These are phyloP conservation scores for Tulasnella sp. DNA, from an alignment of 768 basidiomycete species.

Conservation along the genomic window DNA sequence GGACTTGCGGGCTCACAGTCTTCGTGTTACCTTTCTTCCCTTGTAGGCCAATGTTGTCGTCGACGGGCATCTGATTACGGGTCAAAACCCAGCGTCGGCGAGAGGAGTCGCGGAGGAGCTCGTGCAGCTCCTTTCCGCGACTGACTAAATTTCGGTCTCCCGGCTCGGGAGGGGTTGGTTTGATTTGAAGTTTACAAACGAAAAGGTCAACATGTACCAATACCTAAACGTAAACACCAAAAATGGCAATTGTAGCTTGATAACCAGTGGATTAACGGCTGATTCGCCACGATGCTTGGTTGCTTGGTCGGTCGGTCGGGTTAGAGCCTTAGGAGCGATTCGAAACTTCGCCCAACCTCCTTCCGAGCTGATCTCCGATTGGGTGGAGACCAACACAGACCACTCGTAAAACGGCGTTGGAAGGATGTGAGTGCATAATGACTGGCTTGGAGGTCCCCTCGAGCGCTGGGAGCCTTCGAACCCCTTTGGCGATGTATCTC, in stretches of 20 bases:
- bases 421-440: not conserved
- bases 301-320: not conserved
- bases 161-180: not conserved
- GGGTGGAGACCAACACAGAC: not conserved
- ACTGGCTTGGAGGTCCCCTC: not conserved
- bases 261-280: not conserved
- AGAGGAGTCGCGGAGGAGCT: conserved; percentile 43
- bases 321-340: not conserved
- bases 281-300: not conserved
- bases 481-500: not conserved
- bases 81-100: conserved; percentile 66
- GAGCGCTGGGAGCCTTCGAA: not conserved
- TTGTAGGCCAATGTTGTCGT: conserved; percentile 40
- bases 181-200: too few relatives aligned
- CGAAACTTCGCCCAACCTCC: not conserved
- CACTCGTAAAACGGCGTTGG: not conserved
- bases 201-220: not conserved
- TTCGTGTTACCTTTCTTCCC: not conserved
- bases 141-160: conserved; percentile 5
- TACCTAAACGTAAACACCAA: not conserved
- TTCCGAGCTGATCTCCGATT: not conserved
- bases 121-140: conserved; percentile 39
- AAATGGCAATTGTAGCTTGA: not conserved
- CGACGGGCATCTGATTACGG: conserved; percentile 51
- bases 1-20: too few relatives aligned